Percentiles rank a stretch among this genome's conserved stretches.
These are phyloP conservation scores for Thalassia testudinum DNA, from an alignment of 116 monocot genomes.

Conservation along the genomic window DNA sequence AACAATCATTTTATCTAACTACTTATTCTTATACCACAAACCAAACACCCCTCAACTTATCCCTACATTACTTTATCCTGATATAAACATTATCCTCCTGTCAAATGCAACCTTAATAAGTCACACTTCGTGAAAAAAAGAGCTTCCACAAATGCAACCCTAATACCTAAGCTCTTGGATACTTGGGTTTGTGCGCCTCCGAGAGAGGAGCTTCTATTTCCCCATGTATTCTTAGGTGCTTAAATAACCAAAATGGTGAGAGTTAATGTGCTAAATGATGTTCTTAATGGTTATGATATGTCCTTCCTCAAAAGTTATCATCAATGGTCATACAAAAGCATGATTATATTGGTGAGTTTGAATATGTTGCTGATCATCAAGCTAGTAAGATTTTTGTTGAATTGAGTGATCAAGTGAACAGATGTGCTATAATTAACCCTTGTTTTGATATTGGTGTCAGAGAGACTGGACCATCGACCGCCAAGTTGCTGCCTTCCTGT, in stretches of 20 bases:
- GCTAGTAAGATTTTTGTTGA: slow-evolving; percentile 15
- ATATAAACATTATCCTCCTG: too few relatives aligned
- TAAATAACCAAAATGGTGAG: slow-evolving; percentile 13
- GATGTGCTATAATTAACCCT: slow-evolving; percentile 16
- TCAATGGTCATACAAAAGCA: slow-evolving; percentile 23
- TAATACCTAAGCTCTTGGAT: too few relatives aligned
- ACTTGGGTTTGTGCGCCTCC: neutral
- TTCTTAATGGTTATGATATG: slow-evolving; percentile 15
- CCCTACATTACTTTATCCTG: too few relatives aligned
- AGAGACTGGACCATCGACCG: slow-evolving; percentile 16
- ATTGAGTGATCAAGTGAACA: slow-evolving; percentile 12
- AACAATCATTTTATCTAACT: too few relatives aligned
- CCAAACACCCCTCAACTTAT: too few relatives aligned
- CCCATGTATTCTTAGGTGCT: too few relatives aligned
- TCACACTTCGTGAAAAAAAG: too few relatives aligned
- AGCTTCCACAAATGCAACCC: too few relatives aligned
- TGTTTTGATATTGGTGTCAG: slow-evolving; percentile 15
- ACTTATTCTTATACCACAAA: too few relatives aligned
- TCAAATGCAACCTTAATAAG: too few relatives aligned
- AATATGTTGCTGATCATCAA: slow-evolving; percentile 13
- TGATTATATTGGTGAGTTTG: slow-evolving; percentile 19
- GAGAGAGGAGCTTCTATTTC: too few relatives aligned
- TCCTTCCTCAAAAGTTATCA: slow-evolving; percentile 16
- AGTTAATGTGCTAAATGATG: slow-evolving; percentile 13
- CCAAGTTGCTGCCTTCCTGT: slow-evolving; percentile 15